phyloP scores from a whole-genome alignment of 2,329 filamentous ascomycete genomes.

The Aureobasidium subglaciale region DNA sequence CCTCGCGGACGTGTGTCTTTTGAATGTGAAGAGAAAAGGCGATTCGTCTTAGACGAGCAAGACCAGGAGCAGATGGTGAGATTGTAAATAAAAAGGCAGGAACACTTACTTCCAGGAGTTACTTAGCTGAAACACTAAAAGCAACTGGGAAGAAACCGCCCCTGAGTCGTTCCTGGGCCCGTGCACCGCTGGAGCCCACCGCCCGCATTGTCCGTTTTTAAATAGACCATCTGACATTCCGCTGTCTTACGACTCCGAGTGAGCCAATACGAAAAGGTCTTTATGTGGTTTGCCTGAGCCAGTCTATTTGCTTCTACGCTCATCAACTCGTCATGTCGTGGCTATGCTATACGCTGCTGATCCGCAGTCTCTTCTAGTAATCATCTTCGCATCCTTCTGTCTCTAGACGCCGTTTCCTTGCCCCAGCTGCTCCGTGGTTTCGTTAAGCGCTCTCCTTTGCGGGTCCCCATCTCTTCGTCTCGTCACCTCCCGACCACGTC shows the following conservation, averaged over 20 bases:
- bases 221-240: too few relatives aligned
- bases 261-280: background rate
- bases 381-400: background rate
- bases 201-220: background rate
- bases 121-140: conserved; percentile 3
- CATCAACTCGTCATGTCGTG: conserved; percentile 8
- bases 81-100: conserved; percentile 1
- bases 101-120: background rate
- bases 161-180: too few relatives aligned
- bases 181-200: too few relatives aligned
- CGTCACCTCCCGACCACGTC: conserved; percentile 75
- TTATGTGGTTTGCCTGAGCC: background rate
- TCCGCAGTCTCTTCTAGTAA: conserved; percentile 1
- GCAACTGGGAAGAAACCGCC: too few relatives aligned
- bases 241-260: background rate
- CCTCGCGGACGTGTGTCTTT: background rate
- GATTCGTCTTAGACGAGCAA: conserved; percentile 8
- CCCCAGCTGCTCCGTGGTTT: background rate
- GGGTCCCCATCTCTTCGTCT: conserved; percentile 72
- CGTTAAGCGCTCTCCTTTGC: conserved; percentile 3
- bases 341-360: background rate
- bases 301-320: background rate
- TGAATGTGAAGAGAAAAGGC: background rate
- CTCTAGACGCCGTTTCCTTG: background rate
- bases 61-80: conserved; percentile 9